phyloP scores from a whole-genome alignment of 768 basidiomycete genomes.

The Sutorius australiensis region DNA sequence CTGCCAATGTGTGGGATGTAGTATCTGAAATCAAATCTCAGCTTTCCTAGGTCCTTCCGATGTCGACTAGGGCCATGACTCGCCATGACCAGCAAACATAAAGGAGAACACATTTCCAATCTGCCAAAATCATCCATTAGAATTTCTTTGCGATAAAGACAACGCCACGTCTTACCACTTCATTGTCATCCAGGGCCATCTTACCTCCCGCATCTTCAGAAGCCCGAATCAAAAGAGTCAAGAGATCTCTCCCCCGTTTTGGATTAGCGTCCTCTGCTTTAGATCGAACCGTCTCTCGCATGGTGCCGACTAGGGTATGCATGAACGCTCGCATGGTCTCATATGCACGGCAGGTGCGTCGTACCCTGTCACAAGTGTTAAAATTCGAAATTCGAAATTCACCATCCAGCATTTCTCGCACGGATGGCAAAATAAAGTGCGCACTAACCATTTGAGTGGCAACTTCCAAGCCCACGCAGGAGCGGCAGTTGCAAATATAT shows the following conservation, averaged over 20 bases:
- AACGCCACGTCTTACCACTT: slow-evolving; percentile 9
- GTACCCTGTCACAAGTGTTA: slow-evolving; percentile 11
- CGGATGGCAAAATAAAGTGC: neutral
- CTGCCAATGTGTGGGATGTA: slow-evolving; percentile 32
- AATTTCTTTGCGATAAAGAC: neutral
- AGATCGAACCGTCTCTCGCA: slow-evolving; percentile 12
- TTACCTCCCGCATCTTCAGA: slow-evolving; percentile 19
- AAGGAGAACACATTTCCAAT: slow-evolving; percentile 52
- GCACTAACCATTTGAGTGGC: slow-evolving; percentile 17
- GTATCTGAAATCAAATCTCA: slow-evolving; percentile 26
- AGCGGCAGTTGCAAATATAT: slow-evolving; percentile 15
- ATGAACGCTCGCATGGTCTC: slow-evolving; percentile 23
- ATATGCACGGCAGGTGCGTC: slow-evolving; percentile 17
- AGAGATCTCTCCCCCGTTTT: slow-evolving; percentile 17
- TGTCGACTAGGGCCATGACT: slow-evolving; percentile 1
- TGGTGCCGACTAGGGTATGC: slow-evolving; percentile 9
- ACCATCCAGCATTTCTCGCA: neutral
- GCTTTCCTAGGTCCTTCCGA: neutral
- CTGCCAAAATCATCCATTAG: slow-evolving; percentile 22
- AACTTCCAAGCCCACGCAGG: slow-evolving; percentile 23
- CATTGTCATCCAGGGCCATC: slow-evolving; percentile 12
- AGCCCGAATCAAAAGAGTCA: slow-evolving; percentile 19
- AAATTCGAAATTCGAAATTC: neutral
- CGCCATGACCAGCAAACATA: slow-evolving; percentile 59
- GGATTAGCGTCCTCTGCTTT: neutral